Evolutionary conservation across 2,329 filamentous ascomycete species (phyloP).

Genomic region (Catunica adiposa): DNA sequence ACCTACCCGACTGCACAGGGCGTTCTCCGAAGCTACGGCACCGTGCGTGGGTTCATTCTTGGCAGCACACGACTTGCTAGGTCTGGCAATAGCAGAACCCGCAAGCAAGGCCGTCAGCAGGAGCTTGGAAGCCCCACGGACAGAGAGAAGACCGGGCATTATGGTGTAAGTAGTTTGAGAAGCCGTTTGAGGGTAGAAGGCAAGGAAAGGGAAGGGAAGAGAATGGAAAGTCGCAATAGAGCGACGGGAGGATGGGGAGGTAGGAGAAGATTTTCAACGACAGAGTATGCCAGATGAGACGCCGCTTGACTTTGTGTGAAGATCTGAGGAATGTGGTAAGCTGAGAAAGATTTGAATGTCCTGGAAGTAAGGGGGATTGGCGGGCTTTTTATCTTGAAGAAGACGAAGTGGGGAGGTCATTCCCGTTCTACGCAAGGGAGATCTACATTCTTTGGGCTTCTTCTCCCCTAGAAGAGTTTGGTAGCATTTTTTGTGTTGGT

Average conservation of each 20-base stretch:
- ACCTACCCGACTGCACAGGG: constrained; percentile 43
- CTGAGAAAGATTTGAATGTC: too few relatives aligned
- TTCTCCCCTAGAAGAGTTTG: neutral
- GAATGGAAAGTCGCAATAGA: neutral
- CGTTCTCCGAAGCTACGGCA: constrained; percentile 44
- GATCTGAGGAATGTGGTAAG: neutral
- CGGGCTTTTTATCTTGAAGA: neutral
- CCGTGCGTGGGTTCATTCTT: constrained; percentile 22
- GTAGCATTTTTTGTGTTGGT: neutral
- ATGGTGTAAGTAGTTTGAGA: neutral
- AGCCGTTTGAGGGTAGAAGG: too few relatives aligned
- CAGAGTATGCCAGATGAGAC: neutral
- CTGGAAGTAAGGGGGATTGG: too few relatives aligned
- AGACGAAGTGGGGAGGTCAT: too few relatives aligned
- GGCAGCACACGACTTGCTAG: constrained; percentile 2
- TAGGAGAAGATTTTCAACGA: neutral
- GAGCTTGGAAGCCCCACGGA: constrained; percentile 8
- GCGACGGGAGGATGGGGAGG: neutral
- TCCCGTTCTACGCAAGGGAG: neutral
- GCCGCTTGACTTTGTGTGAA: neutral
- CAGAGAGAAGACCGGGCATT: constrained; percentile 11
- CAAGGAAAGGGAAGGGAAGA: neutral
- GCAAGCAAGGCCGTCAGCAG: constrained; percentile 7
- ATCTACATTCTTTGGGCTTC: neutral
- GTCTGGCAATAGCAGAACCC: neutral